Conservation (phyloP, 768 basidiomycete species). For the Pleurotus djamor region DNA sequence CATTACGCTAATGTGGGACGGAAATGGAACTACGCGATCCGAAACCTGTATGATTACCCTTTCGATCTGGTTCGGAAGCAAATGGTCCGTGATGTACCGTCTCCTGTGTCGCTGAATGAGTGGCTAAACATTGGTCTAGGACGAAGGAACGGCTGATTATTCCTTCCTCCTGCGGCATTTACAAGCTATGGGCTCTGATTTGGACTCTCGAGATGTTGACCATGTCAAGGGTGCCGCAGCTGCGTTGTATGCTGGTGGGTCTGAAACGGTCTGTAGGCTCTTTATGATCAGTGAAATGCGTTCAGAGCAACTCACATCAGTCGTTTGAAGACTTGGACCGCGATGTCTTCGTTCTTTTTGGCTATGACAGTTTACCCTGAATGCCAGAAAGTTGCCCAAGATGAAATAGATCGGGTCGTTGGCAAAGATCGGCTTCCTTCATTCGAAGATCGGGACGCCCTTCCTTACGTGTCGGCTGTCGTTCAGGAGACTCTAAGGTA, state of each 20-base stretch:
- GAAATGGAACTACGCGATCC: not conserved
- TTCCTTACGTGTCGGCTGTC: not conserved
- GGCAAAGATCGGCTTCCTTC: constrained; percentile 20
- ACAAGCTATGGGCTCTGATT: constrained; percentile 32
- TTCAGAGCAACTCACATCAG: not conserved
- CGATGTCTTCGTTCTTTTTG: constrained; percentile 16
- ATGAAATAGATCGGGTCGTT: constrained; percentile 23
- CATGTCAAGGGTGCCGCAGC: constrained; percentile 55
- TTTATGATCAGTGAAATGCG: not conserved
- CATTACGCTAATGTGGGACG: not conserved
- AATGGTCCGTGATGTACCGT: not conserved
- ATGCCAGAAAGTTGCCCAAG: constrained; percentile 22
- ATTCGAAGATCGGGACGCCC: constrained; percentile 14
- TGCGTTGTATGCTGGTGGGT: constrained; percentile 46
- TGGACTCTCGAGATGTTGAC: constrained; percentile 40
- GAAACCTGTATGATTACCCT: not conserved
- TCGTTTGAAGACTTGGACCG: constrained; percentile 7
- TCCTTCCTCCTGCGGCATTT: constrained; percentile 45
- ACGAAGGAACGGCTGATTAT: constrained; percentile 35
- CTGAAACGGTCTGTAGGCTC: constrained; percentile 29
- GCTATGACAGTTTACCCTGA: constrained; percentile 25
- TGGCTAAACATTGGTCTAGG: too few species aligned
- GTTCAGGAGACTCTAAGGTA: not conserved
- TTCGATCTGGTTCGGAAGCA: not conserved
- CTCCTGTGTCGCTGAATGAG: too few species aligned